Percentiles rank a stretch among this genome's conserved stretches.
Evolutionary conservation across 2,329 filamentous ascomycete species (phyloP).

Genomic region (Karstenula rhodostoma): DNA sequence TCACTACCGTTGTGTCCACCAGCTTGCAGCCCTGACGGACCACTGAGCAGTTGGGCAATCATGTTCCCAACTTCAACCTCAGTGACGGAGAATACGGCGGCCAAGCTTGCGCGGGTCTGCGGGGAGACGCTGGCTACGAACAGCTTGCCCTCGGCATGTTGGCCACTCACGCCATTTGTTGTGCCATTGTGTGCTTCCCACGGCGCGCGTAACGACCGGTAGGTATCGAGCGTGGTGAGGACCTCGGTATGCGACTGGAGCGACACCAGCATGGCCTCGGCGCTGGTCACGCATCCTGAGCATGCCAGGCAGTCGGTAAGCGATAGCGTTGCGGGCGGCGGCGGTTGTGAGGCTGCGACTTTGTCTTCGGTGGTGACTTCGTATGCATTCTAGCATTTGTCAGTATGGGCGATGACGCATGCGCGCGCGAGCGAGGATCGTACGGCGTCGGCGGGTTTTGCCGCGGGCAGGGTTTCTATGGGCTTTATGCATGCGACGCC

Average conservation of each 20-base stretch:
- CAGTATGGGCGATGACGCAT: constrained; percentile 32
- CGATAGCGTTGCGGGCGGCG: constrained; percentile 86
- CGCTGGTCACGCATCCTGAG: constrained; percentile 96
- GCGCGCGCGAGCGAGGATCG: constrained; percentile 16
- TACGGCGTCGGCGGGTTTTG: constrained; percentile 58
- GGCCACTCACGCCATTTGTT: constrained; percentile 28
- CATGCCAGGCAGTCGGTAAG: constrained; percentile 97
- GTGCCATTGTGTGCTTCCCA: constrained; percentile 41
- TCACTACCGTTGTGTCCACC: constrained; percentile 77
- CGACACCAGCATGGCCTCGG: constrained; percentile 95
- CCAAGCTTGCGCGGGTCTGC: constrained; percentile 87
- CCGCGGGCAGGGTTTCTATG: constrained; percentile 81
- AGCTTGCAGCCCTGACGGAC: constrained; percentile 71
- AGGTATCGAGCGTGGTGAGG: constrained; percentile 77
- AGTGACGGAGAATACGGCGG: constrained; percentile 79
- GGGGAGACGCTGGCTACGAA: constrained; percentile 94
- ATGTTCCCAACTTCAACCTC: constrained; percentile 79
- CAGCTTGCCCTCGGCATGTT: constrained; percentile 67
- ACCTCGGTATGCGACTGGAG: constrained; percentile 95
- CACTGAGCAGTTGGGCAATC: constrained; percentile 80
- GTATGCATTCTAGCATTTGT: constrained; percentile 63
- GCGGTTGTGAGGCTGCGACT: constrained; percentile 61
- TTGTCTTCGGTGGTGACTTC: constrained; percentile 96
- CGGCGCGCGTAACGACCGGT: constrained; percentile 53
- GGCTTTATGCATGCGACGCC: constrained; percentile 99